These are phyloP conservation scores for Haematococcus lacustris DNA, from an alignment of 139 green algal genomes.

Conservation along the genomic window DNA sequence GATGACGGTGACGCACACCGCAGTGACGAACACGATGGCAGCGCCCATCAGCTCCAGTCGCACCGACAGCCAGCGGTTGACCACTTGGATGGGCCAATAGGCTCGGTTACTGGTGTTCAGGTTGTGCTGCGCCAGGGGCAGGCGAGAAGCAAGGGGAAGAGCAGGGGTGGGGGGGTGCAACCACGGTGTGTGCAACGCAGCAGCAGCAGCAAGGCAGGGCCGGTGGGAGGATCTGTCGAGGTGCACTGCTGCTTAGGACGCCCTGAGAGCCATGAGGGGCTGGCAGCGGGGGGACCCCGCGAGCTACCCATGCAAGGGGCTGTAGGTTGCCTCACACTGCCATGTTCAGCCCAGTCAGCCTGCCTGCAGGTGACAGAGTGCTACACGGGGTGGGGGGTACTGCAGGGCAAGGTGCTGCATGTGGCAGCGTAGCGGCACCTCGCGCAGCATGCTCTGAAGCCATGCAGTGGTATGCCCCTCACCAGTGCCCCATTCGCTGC, in stretches of 20 bases:
- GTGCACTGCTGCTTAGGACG: neutral
- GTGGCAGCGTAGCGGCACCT: too few relatives aligned
- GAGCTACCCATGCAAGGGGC: neutral
- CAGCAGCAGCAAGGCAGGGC: neutral
- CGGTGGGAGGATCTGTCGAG: neutral
- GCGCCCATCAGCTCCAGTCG: slow-evolving; percentile 88
- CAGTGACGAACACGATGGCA: slow-evolving; percentile 40
- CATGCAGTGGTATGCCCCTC: too few relatives aligned
- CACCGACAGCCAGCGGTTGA: slow-evolving; percentile 90
- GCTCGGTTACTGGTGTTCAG: slow-evolving; percentile 63
- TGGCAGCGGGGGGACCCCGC: neutral
- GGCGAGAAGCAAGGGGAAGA: neutral
- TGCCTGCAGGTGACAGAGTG: too few relatives aligned
- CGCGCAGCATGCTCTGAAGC: too few relatives aligned
- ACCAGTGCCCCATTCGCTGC: too few relatives aligned
- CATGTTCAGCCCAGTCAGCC: too few relatives aligned
- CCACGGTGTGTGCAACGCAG: too few relatives aligned
- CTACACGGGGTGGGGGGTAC: too few relatives aligned
- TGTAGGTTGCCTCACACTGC: too few relatives aligned
- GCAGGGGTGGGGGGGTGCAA: too few relatives aligned
- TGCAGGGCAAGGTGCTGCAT: too few relatives aligned
- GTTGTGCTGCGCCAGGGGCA: slow-evolving; percentile 26
- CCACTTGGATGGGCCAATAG: slow-evolving; percentile 62
- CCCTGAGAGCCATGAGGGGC: neutral
- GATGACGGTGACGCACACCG: slow-evolving; percentile 51